Base-by-base conservation (phyloP, 2,329 filamentous ascomycete species). In the Botryotinia calthae region DNA sequence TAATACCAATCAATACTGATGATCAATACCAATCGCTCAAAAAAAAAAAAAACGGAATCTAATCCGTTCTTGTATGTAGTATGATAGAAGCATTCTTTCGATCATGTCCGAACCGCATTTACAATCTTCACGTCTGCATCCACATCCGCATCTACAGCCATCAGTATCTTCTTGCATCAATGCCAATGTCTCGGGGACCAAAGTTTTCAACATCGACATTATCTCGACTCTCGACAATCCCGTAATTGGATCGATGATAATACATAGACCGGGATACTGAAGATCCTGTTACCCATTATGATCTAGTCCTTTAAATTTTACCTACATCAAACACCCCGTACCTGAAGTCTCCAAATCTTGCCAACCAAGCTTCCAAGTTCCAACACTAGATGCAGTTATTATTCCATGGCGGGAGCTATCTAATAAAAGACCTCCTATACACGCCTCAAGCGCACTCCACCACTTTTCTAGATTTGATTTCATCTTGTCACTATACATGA, bases 311-410 rank as follows among this genome's bases (percentile, higher is more conserved):
- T 7, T 12, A 25, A 37, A 28, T n/a, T 54, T 28, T 22, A 22
- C 46, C 25, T 31, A 31, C 42, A 44, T 25, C 31, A 37, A 66
- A 46, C 42, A 40, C 16, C 12, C 31, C 63, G 31, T 51, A 48
- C 63, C 63, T 65, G 63, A 51, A 48, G 63, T 65, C 44, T 51
- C 64, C 31, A 66, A 46, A 66, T 66, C 64, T 66, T 25, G 44
- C 44, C 22, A 28, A 10, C 37, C 37, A n/a, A 40, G 40, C 40
- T 63, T 40, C 61, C 37, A n/a, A 40, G n/a, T 63, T 63, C 34
- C 61, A 34, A 34, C 44, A 37, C 42, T 34, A 51, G 48, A 54
- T 25, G n/a, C 48, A 25, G n/a, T 54, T n/a, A 12, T 25, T 31
- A 37, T 65, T 51, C 44, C 63, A 46, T 44, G 46, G 63, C 44